Conservation (phyloP, 495 filamentous ascomycete species). For the Hypoxylon fuscum region DNA sequence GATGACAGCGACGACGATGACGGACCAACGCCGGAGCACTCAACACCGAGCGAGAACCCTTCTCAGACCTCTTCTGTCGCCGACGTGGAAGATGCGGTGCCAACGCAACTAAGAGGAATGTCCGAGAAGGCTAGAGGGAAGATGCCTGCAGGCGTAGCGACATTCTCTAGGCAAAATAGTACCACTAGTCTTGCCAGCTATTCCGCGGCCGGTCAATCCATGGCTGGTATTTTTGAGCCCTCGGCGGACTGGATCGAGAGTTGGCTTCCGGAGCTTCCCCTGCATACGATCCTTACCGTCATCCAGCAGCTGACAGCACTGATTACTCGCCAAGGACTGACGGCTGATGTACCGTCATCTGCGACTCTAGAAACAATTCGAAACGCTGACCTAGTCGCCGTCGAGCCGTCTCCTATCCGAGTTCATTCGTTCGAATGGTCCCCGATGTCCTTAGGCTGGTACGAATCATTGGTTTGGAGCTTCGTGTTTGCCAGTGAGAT, state of each 20-base stretch:
- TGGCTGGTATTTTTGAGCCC: slow-evolving; percentile 74
- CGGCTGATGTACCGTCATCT: slow-evolving; percentile 46
- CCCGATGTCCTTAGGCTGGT: slow-evolving; percentile 91
- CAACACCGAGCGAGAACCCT: slow-evolving; percentile 73
- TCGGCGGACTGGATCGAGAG: slow-evolving; percentile 85
- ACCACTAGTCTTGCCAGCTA: slow-evolving; percentile 82
- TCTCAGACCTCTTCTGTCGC: slow-evolving; percentile 78
- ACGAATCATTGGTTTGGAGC: slow-evolving; percentile 94
- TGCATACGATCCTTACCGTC: slow-evolving; percentile 87
- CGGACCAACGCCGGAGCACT: slow-evolving; percentile 72
- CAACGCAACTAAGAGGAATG: slow-evolving; percentile 93
- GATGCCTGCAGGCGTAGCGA: slow-evolving; percentile 84
- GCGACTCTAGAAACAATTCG: slow-evolving; percentile 51
- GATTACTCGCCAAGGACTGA: slow-evolving; percentile 52
- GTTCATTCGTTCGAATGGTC: slow-evolving; percentile 97
- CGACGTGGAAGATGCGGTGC: slow-evolving; percentile 81
- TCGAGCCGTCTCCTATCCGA: slow-evolving; percentile 78
- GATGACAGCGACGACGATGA: slow-evolving; percentile 79
- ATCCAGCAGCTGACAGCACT: slow-evolving; percentile 69
- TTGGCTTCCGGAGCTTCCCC: slow-evolving; percentile 90
- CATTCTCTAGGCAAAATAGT: slow-evolving; percentile 92
- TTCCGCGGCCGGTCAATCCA: slow-evolving; percentile 60
- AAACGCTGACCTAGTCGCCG: slow-evolving; percentile 59
- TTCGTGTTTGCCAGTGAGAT: slow-evolving; percentile 93
- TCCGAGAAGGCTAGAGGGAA: slow-evolving; percentile 98